phyloP scores from a whole-genome alignment of 345 rosid genomes.

The Eucalyptus virginea region DNA sequence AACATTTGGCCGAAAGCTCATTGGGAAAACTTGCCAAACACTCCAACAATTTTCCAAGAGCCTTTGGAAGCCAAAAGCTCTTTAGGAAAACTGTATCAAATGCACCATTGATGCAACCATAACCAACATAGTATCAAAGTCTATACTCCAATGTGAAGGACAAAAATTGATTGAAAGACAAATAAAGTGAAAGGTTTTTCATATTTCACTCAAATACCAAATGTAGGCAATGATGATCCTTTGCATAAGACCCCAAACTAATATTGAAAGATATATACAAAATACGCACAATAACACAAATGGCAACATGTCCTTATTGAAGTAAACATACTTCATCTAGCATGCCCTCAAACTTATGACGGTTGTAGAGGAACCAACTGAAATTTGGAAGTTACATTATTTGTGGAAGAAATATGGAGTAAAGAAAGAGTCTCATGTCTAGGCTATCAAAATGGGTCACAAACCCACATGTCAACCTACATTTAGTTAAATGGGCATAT shows the following conservation, averaged over 20 bases:
- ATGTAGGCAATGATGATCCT: background rate
- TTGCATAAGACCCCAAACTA: background rate
- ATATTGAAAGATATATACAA: background rate
- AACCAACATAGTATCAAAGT: background rate
- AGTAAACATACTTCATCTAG: background rate
- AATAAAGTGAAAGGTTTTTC: background rate
- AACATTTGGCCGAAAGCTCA: accelerated
- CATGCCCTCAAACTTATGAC: background rate
- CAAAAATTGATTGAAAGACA: background rate
- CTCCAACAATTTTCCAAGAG: accelerated
- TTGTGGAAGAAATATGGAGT: background rate
- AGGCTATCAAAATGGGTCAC: background rate
- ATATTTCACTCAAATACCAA: background rate
- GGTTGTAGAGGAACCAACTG: background rate
- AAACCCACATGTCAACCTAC: background rate
- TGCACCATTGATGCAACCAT: too few species aligned
- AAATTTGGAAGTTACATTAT: background rate
- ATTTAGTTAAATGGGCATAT: background rate
- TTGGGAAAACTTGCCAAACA: accelerated
- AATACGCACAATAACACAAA: background rate
- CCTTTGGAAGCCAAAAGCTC: too few species aligned
- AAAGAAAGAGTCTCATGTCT: background rate
- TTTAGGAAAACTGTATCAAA: too few species aligned
- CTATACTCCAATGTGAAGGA: too few species aligned
- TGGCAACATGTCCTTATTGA: background rate